Evolutionary conservation across 371 early-diverging fungal species (phyloP), one percentile per base, ranked within the genome.

Genomic region (Apophysomyces ossiformis): DNA sequence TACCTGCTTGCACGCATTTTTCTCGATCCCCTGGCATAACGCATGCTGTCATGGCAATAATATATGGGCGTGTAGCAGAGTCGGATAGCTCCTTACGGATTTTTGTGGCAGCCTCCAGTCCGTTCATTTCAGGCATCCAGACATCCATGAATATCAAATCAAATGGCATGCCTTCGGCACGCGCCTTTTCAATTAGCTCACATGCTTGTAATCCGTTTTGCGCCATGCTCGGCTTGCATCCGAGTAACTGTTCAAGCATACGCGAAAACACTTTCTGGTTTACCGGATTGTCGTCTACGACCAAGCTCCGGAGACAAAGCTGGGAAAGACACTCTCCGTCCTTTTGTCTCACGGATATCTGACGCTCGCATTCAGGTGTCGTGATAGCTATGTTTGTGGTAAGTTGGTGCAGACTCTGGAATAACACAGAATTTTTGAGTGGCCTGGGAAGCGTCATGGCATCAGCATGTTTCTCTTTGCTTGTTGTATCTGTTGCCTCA

Each of bases 81-180:
- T 38, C 47, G 11, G 78, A 58, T 6, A 74, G 54, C 18, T 77
- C 70, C n/a, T 68, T 35, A 13, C 84, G 79, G 35, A 85, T 84
- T 39, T 75, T 79, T n/a, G 61, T 60, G 2, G 82, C 60, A 0
- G 83, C 79, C 57, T 81, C 83, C 9, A 84, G 56, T 0, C 85
- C 85, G 60, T 84, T 84, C 79, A 85, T 81, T 69, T 78, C 79
- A 36, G 85, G 85, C 85, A 85, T 84, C 85, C 83, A 82, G 12
- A 84, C 69, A 45, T 85, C 85, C 81, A 84, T 75, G 58, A 85
- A 78, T n/a, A 85, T 72, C 16, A 85, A 43, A 26, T 84, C 79
- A 41, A 74, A 76, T 0, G 81, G 76, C 1, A 54, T 60, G 18
- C 61, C 13, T 37, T 60, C 45, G 1, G 58, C 43, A 41, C 50